A percentile compares a stretch with the other conserved stretches of the same genome.
Conservation (phyloP, 257 asterid genomes). For the Nicotiana obtusifolia region DNA sequence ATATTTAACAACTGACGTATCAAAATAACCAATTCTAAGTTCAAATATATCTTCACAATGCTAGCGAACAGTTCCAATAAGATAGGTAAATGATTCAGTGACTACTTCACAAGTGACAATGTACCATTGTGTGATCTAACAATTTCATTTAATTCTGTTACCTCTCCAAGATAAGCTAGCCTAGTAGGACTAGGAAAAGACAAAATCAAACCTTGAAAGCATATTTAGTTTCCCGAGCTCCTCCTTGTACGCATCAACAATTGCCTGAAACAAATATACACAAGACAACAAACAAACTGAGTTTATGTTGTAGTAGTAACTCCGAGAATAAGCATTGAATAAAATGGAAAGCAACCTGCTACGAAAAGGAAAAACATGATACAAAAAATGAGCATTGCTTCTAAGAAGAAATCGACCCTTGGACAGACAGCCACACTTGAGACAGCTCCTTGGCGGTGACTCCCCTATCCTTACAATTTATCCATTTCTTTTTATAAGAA, state of each 20-base stretch:
- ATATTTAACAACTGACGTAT: background rate
- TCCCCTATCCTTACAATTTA: background rate
- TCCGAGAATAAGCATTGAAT: background rate
- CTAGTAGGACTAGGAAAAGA: background rate
- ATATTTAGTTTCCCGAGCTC: conserved; percentile 79
- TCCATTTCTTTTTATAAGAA: too few relatives aligned
- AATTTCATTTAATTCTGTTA: background rate
- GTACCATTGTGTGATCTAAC: background rate
- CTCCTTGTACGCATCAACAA: conserved; percentile 92
- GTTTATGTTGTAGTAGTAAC: background rate
- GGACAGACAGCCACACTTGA: background rate
- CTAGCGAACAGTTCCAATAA: background rate
- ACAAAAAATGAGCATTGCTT: background rate
- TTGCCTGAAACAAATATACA: conserved; percentile 39
- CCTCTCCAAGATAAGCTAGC: background rate
- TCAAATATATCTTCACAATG: background rate
- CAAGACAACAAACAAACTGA: background rate
- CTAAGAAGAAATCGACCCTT: background rate
- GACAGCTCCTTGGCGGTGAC: conserved; percentile 6
- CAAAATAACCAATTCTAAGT: background rate
- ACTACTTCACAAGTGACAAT: background rate
- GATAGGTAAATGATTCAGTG: background rate
- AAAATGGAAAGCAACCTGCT: background rate
- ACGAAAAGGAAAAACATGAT: background rate
- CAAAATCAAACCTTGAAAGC: conserved; percentile 68